phyloP scores from a whole-genome alignment of 1,139 yeast species.

The Zygosaccharomyces pseudobailii region DNA sequence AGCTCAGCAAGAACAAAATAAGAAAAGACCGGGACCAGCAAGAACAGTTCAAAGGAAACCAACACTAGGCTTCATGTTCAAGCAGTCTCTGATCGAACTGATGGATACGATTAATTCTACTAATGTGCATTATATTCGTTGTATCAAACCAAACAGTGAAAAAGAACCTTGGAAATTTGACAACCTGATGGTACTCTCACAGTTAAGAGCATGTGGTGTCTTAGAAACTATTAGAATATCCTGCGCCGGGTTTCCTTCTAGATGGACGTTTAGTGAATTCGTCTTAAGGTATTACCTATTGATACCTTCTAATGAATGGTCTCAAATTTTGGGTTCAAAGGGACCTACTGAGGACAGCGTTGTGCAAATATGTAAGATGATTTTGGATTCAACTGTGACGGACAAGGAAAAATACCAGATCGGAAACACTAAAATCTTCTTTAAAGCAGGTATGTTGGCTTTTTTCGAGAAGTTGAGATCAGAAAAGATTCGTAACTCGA shows the following conservation, averaged over 20 bases:
- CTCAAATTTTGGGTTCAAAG: constrained; percentile 49
- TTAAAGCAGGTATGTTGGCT: constrained; percentile 95
- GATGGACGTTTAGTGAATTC: constrained; percentile 94
- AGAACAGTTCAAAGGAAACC: constrained; percentile 69
- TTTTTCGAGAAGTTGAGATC: constrained; percentile 81
- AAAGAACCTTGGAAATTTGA: constrained; percentile 96
- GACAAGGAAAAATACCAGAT: constrained; percentile 71
- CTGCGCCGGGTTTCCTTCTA: constrained; percentile 96
- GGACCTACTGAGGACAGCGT: constrained; percentile 54
- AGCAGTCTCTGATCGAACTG: constrained; percentile 83
- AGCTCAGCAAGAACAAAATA: constrained; percentile 36
- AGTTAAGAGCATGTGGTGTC: constrained; percentile 97
- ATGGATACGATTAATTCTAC: constrained; percentile 93
- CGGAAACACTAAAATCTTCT: constrained; percentile 86
- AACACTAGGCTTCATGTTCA: constrained; percentile 91
- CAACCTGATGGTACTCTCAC: constrained; percentile 91
- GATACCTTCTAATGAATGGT: constrained; percentile 67
- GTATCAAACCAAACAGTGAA: constrained; percentile 93
- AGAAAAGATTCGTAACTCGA: constrained; percentile 71
- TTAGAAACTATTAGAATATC: constrained; percentile 93
- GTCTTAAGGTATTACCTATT: constrained; percentile 84
- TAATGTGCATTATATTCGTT: constrained; percentile 92
- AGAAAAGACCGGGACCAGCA: constrained; percentile 34
- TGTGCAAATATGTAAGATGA: constrained; percentile 59
- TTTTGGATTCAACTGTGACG: constrained; percentile 59